phyloP scores from a whole-genome alignment of 305 asterid genomes.

The Plantago lanceolata region DNA sequence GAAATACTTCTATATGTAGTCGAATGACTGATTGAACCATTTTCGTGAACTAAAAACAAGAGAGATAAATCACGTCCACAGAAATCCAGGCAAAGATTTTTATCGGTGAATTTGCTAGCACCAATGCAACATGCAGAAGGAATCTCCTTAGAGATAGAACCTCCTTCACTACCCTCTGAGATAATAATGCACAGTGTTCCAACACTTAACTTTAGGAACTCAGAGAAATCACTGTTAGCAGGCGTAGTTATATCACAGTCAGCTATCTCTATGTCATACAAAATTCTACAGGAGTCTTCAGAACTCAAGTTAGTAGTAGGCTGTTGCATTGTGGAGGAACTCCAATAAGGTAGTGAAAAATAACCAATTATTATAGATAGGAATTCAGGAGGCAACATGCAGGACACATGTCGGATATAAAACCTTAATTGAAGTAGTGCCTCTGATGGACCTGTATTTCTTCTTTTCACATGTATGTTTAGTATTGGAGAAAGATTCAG shows the following conservation, averaged over 20 bases:
- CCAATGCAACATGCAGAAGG: constrained; percentile 65
- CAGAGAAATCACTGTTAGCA: constrained; percentile 38
- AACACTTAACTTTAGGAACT: constrained; percentile 60
- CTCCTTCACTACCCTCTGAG: constrained; percentile 35
- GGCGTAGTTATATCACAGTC: constrained; percentile 65
- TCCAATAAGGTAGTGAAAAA: constrained; percentile 72
- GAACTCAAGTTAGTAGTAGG: constrained; percentile 33
- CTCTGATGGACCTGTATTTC: constrained; percentile 32
- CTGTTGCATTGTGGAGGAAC: constrained; percentile 35
- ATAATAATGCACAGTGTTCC: constrained; percentile 42
- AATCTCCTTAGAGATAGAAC: constrained; percentile 46
- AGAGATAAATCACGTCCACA: constrained; percentile 72
- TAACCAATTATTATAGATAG: constrained; percentile 73
- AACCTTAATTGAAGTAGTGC: constrained; percentile 49
- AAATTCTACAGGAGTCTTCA: constrained; percentile 34
- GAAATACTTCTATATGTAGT: constrained; percentile 31
- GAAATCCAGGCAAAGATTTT: constrained; percentile 65
- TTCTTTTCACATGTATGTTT: constrained; percentile 56
- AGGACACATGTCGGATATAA: constrained; percentile 64
- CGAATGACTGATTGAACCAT: constrained; percentile 34
- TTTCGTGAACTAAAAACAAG: constrained; percentile 43
- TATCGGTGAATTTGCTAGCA: constrained; percentile 50
- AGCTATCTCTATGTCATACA: constrained; percentile 56
- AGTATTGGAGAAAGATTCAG: constrained; percentile 57
- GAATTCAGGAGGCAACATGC: constrained; percentile 73